Base-by-base conservation (phyloP, 495 filamentous ascomycete genomes). In the Lophiostoma macrostomum region DNA sequence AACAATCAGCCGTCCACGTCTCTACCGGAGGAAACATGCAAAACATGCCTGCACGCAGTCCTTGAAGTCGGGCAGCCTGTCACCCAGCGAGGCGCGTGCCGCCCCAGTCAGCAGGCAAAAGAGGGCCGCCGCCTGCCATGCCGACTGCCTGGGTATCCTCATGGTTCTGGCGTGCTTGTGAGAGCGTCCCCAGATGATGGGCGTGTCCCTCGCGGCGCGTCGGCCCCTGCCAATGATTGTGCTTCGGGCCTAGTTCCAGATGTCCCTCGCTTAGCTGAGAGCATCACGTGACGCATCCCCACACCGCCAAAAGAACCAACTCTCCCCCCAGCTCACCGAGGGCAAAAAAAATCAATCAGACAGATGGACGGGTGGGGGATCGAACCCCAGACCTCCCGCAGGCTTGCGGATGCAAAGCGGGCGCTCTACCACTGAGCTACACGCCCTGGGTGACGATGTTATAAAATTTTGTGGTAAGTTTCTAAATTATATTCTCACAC, bases 11-110 rank as follows among this genome's bases (percentile, higher is more conserved):
- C 30, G 20, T 36, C 20, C n/a, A 55, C 53, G 35, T 24, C 19
- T 28, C 27, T 50, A 25, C n/a, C 14, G 39, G 22, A 25, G 23
- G 2, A 13, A 14, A 45, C 32, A 32, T 38, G 14, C n/a, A n/a
- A n/a, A n/a, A n/a, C 58, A 14, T 79, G 95, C 91, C 76, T 89
- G 65, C 42, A 98, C 83, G 70, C 93, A 98, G 71, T 88, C 78
- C 63, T 74, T 78, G 69, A 98, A 98, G 60, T 96, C 91, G 11
- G 89, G 88, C 36, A 96, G 75, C 40, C 83, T 79, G 69, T 98
- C 93, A 49, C 93, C 93, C 38, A 84, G 61, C 14, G 90, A 96
- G 22, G 90, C 93, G 25, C 71, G 69, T 5, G 74, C 80, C 29
- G 73, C 68, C 13, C 68, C 64, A 36, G 73, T 58, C 22, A 85